Conservation (phyloP, 331 rosid genomes). For the Quercus tomentella region DNA sequence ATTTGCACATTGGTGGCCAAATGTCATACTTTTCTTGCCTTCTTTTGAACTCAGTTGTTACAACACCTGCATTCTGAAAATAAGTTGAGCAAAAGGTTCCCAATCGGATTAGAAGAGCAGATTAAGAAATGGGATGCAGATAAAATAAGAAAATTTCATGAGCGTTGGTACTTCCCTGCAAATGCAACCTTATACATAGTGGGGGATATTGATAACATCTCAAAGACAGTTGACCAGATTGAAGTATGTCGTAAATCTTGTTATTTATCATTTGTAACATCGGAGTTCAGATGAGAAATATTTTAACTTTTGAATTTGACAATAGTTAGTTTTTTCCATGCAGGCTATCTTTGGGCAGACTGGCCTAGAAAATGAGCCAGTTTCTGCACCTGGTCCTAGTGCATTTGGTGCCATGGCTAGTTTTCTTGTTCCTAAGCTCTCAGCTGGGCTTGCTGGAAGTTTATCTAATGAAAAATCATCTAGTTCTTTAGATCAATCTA, state of each 20-base stretch:
- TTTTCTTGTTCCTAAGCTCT: constrained; percentile 94
- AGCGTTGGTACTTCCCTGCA: constrained; percentile 99
- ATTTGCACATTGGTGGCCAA: constrained; percentile 9
- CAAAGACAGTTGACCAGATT: constrained; percentile 75
- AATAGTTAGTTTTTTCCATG: constrained; percentile 8
- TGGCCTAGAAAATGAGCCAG: constrained; percentile 64
- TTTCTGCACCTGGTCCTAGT: constrained; percentile 64
- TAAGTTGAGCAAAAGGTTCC: constrained; percentile 98
- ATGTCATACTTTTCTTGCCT: constrained; percentile 10
- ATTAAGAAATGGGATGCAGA: constrained; percentile 99
- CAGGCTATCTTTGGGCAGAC: constrained; percentile 90
- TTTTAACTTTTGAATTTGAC: neutral
- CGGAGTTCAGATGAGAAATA: neutral
- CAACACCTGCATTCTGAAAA: constrained; percentile 99
- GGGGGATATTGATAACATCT: constrained; percentile 86
- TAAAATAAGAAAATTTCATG: constrained; percentile 96
- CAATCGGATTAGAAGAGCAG: constrained; percentile 97
- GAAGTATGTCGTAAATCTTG: constrained; percentile 53
- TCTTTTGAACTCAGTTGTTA: constrained; percentile 58
- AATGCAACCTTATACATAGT: constrained; percentile 96
- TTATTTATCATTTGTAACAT: constrained; percentile 13
- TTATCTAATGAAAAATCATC: constrained; percentile 62
- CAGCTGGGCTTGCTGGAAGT: constrained; percentile 79
- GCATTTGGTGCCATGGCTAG: constrained; percentile 98
- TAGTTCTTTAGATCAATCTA: constrained; percentile 64